Base-by-base conservation (phyloP, 305 asterid species). In the Rubia occidens region DNA sequence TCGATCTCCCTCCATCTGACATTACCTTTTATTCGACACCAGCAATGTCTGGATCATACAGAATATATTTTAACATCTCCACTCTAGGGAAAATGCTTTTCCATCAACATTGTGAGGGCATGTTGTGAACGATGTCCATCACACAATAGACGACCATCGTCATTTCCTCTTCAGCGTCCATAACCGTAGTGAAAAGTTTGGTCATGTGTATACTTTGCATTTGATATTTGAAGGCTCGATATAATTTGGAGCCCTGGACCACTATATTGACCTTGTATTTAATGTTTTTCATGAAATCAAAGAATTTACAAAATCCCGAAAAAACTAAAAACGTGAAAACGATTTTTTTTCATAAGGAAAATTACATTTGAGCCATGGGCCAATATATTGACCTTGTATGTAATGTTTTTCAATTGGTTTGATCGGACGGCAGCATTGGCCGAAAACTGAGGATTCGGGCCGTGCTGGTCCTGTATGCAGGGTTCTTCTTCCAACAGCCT, bases 31-130 rank as follows among this genome's bases (percentile, higher is more conserved):
- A 87, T 76, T 92, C 96, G n/a, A 82, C 83, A 72, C 74, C 39
- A 65, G 96, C 87, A 47, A 93, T 87, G 75, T 88, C 71, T 0
- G 98, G 96, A 79, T 92, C 98, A n/a, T n/a, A n/a, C n/a, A n/a
- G n/a, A n/a, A 66, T 89, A 89, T 61, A 89, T 86, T 78, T 89
- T 80, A 29, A 92, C 71, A 3, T 80, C 95, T 32, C 95, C 91
- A 26, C 87, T 82, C 97, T 95, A 90, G 66, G 75, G 78, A 17
- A 88, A 84, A 29, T 77, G 81, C 80, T 85, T 81, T 83, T 83
- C 88, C 84, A 93, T 75, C 85, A 87, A 66, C 74, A 92, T 66
- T 60, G 96, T 93, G 24, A 87, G 83, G 74, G 91, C 73, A 44
- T 89, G 94, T 73, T 89, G 98, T 79, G 85, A 65, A 42, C 94